Conservation (phyloP, 2,329 filamentous ascomycete genomes). For the Pseudofabraea citricarpa region DNA sequence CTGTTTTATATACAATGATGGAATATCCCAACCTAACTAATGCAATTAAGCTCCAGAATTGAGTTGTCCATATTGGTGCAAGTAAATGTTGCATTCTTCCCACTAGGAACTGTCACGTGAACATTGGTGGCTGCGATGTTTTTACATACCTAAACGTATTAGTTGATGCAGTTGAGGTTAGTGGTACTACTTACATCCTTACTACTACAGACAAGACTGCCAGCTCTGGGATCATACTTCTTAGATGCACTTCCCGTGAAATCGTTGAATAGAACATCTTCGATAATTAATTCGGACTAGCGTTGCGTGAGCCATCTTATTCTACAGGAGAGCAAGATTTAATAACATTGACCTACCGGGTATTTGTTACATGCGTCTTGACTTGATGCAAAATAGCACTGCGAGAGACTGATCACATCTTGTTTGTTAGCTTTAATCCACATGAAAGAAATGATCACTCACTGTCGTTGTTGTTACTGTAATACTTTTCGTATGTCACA, state of each 20-base stretch:
- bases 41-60: no score
- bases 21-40: no score
- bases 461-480: constrained; percentile 50
- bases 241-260: constrained; percentile 45
- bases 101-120: no score
- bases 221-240: constrained; percentile 35
- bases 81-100: no score
- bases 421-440: background rate
- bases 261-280: constrained; percentile 47
- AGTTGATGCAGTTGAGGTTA: no score
- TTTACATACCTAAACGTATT: no score
- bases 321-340: constrained; percentile 1
- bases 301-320: no score
- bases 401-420: constrained; percentile 31
- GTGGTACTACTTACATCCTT: no score
- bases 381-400: constrained; percentile 56
- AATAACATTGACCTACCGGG: constrained; percentile 46
- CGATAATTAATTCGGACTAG: constrained; percentile 41
- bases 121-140: no score
- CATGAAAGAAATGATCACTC: constrained; percentile 1
- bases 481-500: constrained; percentile 54
- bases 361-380: constrained; percentile 51
- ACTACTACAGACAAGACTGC: constrained; percentile 40
- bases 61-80: no score
- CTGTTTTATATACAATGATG: no score